phyloP scores from a whole-genome alignment of 148 eudicot species.

The Spergularia marina region DNA sequence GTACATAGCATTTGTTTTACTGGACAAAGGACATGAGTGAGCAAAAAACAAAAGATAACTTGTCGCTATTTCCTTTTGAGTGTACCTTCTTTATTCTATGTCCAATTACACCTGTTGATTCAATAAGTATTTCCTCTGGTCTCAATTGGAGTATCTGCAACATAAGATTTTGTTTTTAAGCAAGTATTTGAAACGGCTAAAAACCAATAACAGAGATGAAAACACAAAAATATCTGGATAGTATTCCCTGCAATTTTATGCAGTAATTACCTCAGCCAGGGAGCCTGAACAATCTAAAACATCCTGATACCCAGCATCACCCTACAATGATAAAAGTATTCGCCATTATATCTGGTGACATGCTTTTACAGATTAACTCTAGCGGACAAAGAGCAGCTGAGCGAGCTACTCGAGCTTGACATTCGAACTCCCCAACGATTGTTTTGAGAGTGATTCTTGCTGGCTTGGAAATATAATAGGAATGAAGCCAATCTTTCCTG shows the following conservation, averaged over 20 bases:
- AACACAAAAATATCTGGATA: not conserved
- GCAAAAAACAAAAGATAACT: not conserved
- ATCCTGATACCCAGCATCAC: slow-evolving; percentile 95
- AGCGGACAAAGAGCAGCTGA: too few relatives aligned
- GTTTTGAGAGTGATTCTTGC: too few relatives aligned
- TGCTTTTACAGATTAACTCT: too few relatives aligned
- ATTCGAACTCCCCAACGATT: not conserved
- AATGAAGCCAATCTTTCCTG: too few relatives aligned
- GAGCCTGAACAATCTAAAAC: slow-evolving; percentile 73
- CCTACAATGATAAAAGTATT: slow-evolving; percentile 44
- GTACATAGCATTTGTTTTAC: too few relatives aligned
- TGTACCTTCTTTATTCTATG: slow-evolving; percentile 93
- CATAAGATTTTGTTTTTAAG: not conserved
- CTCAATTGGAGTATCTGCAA: slow-evolving; percentile 64
- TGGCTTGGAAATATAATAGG: too few relatives aligned
- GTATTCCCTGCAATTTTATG: slow-evolving; percentile 7
- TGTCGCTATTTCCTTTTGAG: not conserved
- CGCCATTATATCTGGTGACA: not conserved
- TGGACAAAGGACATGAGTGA: not conserved
- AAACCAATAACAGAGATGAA: slow-evolving; percentile 8
- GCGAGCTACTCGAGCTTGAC: too few relatives aligned
- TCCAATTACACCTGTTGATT: slow-evolving; percentile 98
- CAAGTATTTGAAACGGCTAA: not conserved
- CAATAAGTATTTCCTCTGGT: slow-evolving; percentile 74
- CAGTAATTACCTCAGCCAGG: slow-evolving; percentile 62